Conservation (phyloP, 2,329 filamentous ascomycete genomes). For the Venturia pyrina region DNA sequence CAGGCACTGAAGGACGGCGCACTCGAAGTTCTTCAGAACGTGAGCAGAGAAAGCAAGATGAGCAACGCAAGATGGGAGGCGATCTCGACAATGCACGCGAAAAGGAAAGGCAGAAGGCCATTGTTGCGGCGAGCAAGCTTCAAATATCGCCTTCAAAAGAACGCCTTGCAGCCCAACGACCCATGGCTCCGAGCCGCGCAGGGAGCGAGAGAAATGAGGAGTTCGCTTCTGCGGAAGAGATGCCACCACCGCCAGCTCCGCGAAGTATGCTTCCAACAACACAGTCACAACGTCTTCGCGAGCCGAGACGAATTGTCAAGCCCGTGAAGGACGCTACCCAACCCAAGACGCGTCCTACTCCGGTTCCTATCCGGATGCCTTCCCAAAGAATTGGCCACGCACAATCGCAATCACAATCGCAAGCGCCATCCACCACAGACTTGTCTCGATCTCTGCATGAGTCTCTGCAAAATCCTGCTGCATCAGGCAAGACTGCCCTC, state of each 20-base stretch:
- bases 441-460: constrained; percentile 16
- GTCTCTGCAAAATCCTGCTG: constrained; percentile 32
- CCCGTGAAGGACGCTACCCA: constrained; percentile 48
- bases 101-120: constrained; percentile 60
- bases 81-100: constrained; percentile 59
- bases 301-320: constrained; percentile 44
- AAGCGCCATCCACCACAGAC: constrained; percentile 13
- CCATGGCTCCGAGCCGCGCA: constrained; percentile 16
- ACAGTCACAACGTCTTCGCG: constrained; percentile 37
- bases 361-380: constrained; percentile 61
- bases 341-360: constrained; percentile 53
- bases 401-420: constrained; percentile 6
- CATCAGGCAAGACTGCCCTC: constrained; percentile 34
- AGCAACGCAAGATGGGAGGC: constrained; percentile 50
- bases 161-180: constrained; percentile 14
- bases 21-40: constrained; percentile 51
- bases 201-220: constrained; percentile 19
- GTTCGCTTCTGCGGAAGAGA: constrained; percentile 37
- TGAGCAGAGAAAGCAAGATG: constrained; percentile 51
- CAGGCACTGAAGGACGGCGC: constrained; percentile 29
- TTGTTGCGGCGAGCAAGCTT: constrained; percentile 26
- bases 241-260: constrained; percentile 52
- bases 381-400: constrained; percentile 18
- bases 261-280: constrained; percentile 39
- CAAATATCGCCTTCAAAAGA: constrained; percentile 23